Conservation (phyloP, 768 basidiomycete species). For the Mrakia frigida region DNA sequence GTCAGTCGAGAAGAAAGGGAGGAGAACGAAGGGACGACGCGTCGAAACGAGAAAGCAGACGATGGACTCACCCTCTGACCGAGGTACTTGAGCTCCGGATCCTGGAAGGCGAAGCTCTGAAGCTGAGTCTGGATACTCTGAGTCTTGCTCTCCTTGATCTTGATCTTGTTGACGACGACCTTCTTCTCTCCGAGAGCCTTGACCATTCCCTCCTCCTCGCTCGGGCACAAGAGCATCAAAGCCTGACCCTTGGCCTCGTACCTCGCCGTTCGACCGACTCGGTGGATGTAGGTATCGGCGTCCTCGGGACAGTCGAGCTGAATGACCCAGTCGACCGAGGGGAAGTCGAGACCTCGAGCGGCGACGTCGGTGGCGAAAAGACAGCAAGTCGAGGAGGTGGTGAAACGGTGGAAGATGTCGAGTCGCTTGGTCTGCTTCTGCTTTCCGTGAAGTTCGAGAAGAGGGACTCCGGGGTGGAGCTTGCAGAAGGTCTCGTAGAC, state of each 20-base stretch:
- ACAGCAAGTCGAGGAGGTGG: conserved; percentile 70
- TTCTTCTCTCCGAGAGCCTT: conserved; percentile 64
- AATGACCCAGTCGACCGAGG: conserved; percentile 91
- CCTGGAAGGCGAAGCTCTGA: conserved; percentile 88
- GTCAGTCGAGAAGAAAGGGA: neutral
- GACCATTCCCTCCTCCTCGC: conserved; percentile 88
- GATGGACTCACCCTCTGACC: conserved; percentile 69
- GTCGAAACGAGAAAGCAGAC: neutral
- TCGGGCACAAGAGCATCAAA: conserved; percentile 74
- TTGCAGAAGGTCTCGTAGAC: conserved; percentile 92
- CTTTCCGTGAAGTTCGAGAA: conserved; percentile 93
- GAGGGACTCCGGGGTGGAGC: conserved; percentile 86
- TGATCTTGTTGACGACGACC: conserved; percentile 64
- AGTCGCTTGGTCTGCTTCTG: conserved; percentile 90
- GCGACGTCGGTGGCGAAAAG: conserved; percentile 95
- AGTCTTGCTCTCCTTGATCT: conserved; percentile 81
- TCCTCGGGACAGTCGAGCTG: conserved; percentile 96
- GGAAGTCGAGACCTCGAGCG: conserved; percentile 92
- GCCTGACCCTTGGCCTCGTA: conserved; percentile 87
- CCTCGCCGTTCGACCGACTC: conserved; percentile 89
- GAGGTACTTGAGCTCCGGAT: conserved; percentile 94
- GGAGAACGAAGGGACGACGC: neutral
- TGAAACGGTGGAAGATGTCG: conserved; percentile 77
- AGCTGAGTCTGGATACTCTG: conserved; percentile 77
- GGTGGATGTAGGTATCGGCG: conserved; percentile 93